Conservation (phyloP, 768 basidiomycete species). For the Paxillus involutus region DNA sequence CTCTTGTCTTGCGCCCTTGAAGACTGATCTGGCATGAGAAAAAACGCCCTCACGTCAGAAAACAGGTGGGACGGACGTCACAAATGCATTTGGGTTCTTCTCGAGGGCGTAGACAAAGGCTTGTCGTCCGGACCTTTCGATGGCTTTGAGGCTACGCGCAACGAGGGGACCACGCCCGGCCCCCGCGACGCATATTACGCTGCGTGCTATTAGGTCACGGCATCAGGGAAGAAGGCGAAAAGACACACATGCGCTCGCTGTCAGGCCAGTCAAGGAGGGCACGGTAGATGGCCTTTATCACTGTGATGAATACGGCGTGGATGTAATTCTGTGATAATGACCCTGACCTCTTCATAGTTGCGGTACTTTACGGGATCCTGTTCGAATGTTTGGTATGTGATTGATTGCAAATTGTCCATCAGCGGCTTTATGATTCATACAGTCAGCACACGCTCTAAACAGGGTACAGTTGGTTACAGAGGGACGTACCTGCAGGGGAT, state of each 20-base stretch:
- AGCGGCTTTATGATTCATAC: conserved; percentile 58
- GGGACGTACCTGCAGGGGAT: conserved; percentile 77
- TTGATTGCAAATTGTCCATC: conserved; percentile 95
- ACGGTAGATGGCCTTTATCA: conserved; percentile 68
- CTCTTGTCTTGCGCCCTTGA: conserved; percentile 74
- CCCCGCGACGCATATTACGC: conserved; percentile 88
- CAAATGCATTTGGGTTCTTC: conserved; percentile 94
- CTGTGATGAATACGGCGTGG: conserved; percentile 8
- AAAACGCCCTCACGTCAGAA: conserved; percentile 6
- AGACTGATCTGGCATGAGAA: conserved; percentile 49
- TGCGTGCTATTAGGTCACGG: conserved; percentile 33
- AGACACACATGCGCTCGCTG: conserved; percentile 56
- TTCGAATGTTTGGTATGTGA: conserved; percentile 97
- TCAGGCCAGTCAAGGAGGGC: conserved; percentile 75
- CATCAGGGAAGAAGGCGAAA: conserved; percentile 26
- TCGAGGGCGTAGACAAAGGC: conserved; percentile 86
- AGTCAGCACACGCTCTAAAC: conserved; percentile 7
- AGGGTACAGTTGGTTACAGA: not conserved
- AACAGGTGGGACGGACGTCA: conserved; percentile 66
- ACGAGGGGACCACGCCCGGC: conserved; percentile 95
- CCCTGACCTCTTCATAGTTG: conserved; percentile 85
- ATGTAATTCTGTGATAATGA: conserved; percentile 8
- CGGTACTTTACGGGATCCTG: conserved; percentile 96
- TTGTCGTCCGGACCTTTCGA: conserved; percentile 61
- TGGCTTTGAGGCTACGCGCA: conserved; percentile 75